Evolutionary conservation across 2,329 filamentous ascomycete species (phyloP), one percentile per base, ranked within the genome.

Genomic region (Stagonosporopsis cucurbitacearum): DNA sequence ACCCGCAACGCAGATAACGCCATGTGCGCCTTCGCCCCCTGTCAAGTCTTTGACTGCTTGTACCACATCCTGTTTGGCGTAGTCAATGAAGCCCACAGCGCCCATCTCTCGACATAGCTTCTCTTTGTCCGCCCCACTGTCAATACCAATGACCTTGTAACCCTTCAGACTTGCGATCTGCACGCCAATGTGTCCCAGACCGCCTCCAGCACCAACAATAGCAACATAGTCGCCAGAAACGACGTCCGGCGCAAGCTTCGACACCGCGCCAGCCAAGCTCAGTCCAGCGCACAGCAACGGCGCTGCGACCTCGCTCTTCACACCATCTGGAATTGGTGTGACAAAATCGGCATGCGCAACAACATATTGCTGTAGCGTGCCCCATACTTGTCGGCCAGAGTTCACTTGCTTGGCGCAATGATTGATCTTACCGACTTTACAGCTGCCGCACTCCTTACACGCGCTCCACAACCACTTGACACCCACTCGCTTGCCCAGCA

Each of bases 141-240:
- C 93, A 65, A 97, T 92, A 62, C 89, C 92, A 72, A 97, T 88
- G 65, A 87, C 82, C 62, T 88, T 84, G 54, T 96, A 81, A 50
- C 93, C 93, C 90, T 96, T 96, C 52, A 92, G 92, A 74, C 88
- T 90, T 13, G 73, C 72, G 77, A 96, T 96, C 78, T 96, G 92
- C 64, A 91, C 82, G 17, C 91, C 91, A 63, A 95, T 81, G 50
- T 84, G 87, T 25, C 91, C 91, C 50, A 96, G 82, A 60, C 91
- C 90, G 71, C 92, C 91, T 56, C 91, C 91, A 22, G 91, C 92
- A 67, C 92, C 92, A 50, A 95, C 89, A 63, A 96, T 88, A 60
- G 90, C 92, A 13, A 96, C 86, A 20, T 81, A 88, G 73, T 95
- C 86, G 19, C 91, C 91, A 1, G 90, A 85, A 43, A 83, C 80